Percentiles rank a stretch among this genome's conserved stretches.
These are phyloP conservation scores for Bombardia bombarda DNA, from an alignment of 495 filamentous ascomycete genomes.

Conservation along the genomic window DNA sequence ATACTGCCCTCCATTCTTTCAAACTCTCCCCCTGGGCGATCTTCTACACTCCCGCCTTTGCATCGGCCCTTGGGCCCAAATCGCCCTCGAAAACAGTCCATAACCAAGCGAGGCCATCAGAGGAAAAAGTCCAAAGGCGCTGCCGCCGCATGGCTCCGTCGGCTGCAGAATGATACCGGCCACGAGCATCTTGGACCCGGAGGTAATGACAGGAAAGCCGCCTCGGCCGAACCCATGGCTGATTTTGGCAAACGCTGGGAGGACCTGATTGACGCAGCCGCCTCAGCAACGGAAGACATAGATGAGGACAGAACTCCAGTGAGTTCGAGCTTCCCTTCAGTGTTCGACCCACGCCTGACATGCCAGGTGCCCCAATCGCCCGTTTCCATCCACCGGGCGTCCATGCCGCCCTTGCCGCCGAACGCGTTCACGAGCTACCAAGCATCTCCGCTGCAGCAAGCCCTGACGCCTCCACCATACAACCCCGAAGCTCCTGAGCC, in stretches of 20 bases:
- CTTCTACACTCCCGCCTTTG: conserved; percentile 75
- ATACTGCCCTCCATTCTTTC: conserved; percentile 75
- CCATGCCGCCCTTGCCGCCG: conserved; percentile 62
- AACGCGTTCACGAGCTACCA: conserved; percentile 65
- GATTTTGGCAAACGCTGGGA: conserved; percentile 87
- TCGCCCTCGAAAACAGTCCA: conserved; percentile 75
- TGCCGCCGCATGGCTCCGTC: conserved; percentile 38
- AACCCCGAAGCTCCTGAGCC: conserved; percentile 58
- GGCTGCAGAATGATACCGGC: conserved; percentile 37
- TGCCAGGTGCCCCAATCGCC: conserved; percentile 60
- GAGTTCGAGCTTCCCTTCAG: conserved; percentile 34
- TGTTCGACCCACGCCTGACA: conserved; percentile 31
- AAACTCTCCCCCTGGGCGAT: conserved; percentile 76
- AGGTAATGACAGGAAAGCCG: conserved; percentile 69
- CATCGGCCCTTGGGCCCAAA: conserved; percentile 53
- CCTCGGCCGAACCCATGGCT: conserved; percentile 72
- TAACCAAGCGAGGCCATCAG: conserved; percentile 72
- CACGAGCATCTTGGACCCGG: conserved; percentile 52
- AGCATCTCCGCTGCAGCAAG: conserved; percentile 78
- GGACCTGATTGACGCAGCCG: conserved; percentile 78
- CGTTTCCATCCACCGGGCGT: conserved; percentile 61
- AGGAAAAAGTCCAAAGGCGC: conserved; percentile 61
- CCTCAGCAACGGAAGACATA: conserved; percentile 86
- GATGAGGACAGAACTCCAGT: conserved; percentile 77
- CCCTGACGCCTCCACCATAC: conserved; percentile 74